These are phyloP conservation scores for Nemania diffusa DNA, from an alignment of 2,329 filamentous ascomycete genomes.

Conservation along the genomic window DNA sequence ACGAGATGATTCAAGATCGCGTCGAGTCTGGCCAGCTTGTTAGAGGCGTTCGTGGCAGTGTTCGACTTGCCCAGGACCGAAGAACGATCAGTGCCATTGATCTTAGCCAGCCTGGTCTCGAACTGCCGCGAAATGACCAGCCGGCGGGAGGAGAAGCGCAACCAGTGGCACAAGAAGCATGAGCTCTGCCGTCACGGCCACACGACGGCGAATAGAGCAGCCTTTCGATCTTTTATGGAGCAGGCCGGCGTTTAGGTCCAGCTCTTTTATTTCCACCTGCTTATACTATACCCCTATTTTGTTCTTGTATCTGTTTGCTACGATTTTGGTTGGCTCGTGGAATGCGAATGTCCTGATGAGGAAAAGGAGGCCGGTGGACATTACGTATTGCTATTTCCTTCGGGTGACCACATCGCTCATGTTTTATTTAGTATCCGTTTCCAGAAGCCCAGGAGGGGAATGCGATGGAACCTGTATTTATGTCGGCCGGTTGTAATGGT, in stretches of 20 bases:
- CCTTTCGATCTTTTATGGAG: constrained; percentile 45
- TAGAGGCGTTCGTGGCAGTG: constrained; percentile 73
- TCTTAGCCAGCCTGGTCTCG: constrained; percentile 47
- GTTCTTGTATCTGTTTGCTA: constrained; percentile 52
- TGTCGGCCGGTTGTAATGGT: constrained; percentile 20
- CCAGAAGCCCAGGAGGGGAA: constrained; percentile 8
- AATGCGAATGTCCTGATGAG: constrained; percentile 47
- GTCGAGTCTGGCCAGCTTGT: constrained; percentile 80
- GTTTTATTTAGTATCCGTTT: constrained; percentile 40
- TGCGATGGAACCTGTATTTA: constrained; percentile 35
- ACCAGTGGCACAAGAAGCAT: constrained; percentile 44
- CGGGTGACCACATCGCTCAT: constrained; percentile 36
- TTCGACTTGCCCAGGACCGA: constrained; percentile 65
- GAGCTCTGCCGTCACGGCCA: constrained; percentile 39
- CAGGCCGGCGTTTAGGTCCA: constrained; percentile 47
- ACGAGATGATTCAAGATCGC: constrained; percentile 94
- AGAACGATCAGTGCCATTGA: constrained; percentile 54
- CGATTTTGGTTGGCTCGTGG: constrained; percentile 43
- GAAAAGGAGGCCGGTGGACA: constrained; percentile 43
- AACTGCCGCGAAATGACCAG: constrained; percentile 55
- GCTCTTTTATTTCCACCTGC: constrained; percentile 47
- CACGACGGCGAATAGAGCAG: constrained; percentile 40
- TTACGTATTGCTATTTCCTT: constrained; percentile 37
- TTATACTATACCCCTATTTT: constrained; percentile 54
- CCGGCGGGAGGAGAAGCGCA: constrained; percentile 40